Conservation (phyloP, 2,329 filamentous ascomycete species). For the Claviceps sp. region DNA sequence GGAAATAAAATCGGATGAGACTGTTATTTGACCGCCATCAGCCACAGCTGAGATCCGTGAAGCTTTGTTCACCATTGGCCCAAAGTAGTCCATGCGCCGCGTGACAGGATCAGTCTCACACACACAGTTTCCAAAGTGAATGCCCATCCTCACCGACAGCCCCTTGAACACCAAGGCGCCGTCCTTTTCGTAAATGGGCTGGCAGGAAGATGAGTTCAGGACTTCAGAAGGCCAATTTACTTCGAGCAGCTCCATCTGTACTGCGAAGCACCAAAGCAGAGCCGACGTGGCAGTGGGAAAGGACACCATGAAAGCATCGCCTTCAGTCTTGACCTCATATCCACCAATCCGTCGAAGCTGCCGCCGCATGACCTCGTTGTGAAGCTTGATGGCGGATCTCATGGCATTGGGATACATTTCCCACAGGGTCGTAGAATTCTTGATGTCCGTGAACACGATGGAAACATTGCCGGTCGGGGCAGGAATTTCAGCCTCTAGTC, state of each 20-base stretch:
- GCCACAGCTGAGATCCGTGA: constrained; percentile 88
- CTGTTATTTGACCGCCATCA: constrained; percentile 92
- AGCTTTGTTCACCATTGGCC: constrained; percentile 96
- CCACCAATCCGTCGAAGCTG: constrained; percentile 88
- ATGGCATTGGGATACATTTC: constrained; percentile 91
- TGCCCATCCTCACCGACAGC: constrained; percentile 91
- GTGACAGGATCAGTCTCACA: constrained; percentile 94
- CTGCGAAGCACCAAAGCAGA: constrained; percentile 89
- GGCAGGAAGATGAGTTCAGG: constrained; percentile 71
- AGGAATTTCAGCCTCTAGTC: constrained; percentile 80
- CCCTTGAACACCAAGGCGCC: constrained; percentile 86
- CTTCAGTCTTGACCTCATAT: constrained; percentile 99
- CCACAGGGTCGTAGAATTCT: constrained; percentile 93
- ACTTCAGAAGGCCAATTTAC: constrained; percentile 91
- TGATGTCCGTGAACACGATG: constrained; percentile 97
- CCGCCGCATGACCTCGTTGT: constrained; percentile 92
- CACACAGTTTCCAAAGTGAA: constrained; percentile 89
- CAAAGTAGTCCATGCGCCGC: constrained; percentile 97
- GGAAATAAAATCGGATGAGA: constrained; percentile 91
- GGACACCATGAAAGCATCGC: constrained; percentile 98
- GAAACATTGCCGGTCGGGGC: constrained; percentile 82
- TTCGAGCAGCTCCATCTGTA: constrained; percentile 76
- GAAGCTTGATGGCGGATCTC: constrained; percentile 91
- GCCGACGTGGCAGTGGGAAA: constrained; percentile 94
- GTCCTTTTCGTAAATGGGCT: constrained; percentile 70